Evolutionary conservation across 2,329 filamentous ascomycete species (phyloP), one percentile per base, ranked within the genome.

Genomic region (Epichloe elymi): DNA sequence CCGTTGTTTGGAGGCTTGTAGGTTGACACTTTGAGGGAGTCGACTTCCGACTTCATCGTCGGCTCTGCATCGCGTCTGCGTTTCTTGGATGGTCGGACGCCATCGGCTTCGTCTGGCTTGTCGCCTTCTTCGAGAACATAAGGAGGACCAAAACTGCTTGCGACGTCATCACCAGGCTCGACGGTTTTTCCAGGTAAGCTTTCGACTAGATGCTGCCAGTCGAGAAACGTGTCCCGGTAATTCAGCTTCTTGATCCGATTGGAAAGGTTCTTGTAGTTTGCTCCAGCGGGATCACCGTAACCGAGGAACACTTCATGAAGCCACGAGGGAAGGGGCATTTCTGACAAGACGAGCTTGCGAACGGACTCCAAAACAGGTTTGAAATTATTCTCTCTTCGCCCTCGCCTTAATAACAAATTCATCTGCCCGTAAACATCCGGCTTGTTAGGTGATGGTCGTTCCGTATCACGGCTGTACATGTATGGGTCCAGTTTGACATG

Each of bases 241-340:
- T 98, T 89, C 49, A 98, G 73, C 51, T 79, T 86, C 60, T 82
- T 81, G 56, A 95, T 74, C 53, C 83, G 79, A 64, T 88, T 93
- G 1, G 86, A 71, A 15, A 98, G 70, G 48, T 88, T 83, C 56
- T 86, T 88, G 69, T 95, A 95, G 20, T 82, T 86, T 36, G 93
- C 93, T 53, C 86, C 84, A 33, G 88, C 79, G 52, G 93, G 91
- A 66, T 98, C 90, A 45, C 93, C 93, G 65, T 95, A 97, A 3
- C 93, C 93, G n/a, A 98, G 73, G 66, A 97, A 98, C 10, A 97
- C 91, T 58, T 97, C 93, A 61, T 95, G 88, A 42, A 98, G 74
- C 93, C 93, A 98, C 2, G 83, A 79, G 14, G 93, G 89, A 50
- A 97, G 75, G 6, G 87, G 86, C 19, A 91, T 83, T 59, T 95